Base-by-base conservation (phyloP, 345 rosid genomes). In the Ceriops decandra region DNA sequence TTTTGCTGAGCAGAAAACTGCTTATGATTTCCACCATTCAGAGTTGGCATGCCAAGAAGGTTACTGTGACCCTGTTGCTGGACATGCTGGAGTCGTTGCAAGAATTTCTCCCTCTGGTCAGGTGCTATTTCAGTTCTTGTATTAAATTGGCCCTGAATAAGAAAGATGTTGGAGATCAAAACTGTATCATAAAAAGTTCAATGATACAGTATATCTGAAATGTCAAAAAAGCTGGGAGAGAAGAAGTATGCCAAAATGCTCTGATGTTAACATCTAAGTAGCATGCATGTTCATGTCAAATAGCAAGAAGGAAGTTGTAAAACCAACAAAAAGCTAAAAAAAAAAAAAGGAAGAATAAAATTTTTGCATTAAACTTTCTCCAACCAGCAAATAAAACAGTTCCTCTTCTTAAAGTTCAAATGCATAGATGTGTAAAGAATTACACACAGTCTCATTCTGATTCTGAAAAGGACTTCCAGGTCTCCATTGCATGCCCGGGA, bases 61-160 rank as follows among this genome's bases (percentile, higher is more conserved):
- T 70, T 86, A 70, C 89, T 77, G 24, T 87, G 92, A 77, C 96
- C 90, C 74, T 88, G 95, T 65, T 84, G 93, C 76, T 95, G 99
- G 67, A 92, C 92, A 77, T 88, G 96, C 77, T 95, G 99, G 9
- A 83, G 81, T 38, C 91, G 85, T 73, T 92, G 97, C 80, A 95
- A 64, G 70, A 69, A 95, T 68, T 87, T 84, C 84, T 92, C 99
- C 79, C 97, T 87, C 56, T 87, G 90, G 79, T 95, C 98, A 58
- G 98, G 93, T 36, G 91, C 84, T 78, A 95, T 90, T 82, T 92
- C 98, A 75, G 96, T 77, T 86, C 99, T 90, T 62, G 83, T 80
- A 72, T 90, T 97, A 64, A 82, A 63, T 73, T 87, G 90, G 56
- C 90, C 88, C 88, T 82, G 74, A 68, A 69, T 57, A 4, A n/a